These are phyloP conservation scores for Colletotrichum sansevieriae DNA, from an alignment of 2,329 filamentous ascomycete species.

Conservation along the genomic window DNA sequence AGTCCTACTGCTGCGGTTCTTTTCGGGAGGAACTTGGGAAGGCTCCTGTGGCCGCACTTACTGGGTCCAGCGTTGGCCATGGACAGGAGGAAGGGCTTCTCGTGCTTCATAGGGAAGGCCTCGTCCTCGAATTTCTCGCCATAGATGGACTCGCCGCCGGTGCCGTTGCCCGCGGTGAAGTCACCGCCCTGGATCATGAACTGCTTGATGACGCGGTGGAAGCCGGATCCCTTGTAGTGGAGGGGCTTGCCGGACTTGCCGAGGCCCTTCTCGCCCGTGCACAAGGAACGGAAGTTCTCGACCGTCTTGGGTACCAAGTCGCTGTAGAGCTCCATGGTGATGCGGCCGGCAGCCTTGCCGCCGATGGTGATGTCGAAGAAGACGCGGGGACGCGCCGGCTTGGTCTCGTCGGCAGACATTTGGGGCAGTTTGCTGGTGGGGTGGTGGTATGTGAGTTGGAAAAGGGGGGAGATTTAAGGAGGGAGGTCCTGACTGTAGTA, in stretches of 20 bases:
- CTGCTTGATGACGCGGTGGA: conserved; percentile 97
- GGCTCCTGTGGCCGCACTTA: conserved; percentile 55
- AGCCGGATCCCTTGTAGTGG: conserved; percentile 91
- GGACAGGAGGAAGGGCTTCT: conserved; percentile 91
- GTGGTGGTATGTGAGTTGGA: neutral
- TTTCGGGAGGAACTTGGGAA: neutral
- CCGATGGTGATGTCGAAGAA: conserved; percentile 95
- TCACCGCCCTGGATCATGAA: conserved; percentile 99
- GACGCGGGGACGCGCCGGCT: conserved; percentile 78
- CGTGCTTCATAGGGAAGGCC: conserved; percentile 93
- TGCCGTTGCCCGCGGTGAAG: conserved; percentile 95
- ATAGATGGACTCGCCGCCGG: conserved; percentile 97
- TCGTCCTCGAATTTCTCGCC: conserved; percentile 98
- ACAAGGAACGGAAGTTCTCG: conserved; percentile 95
- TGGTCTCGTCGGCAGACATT: conserved; percentile 44
- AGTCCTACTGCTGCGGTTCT: neutral
- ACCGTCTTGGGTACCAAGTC: conserved; percentile 91
- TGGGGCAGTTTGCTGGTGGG: neutral
- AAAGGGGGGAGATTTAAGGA: neutral
- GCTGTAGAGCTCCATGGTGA: conserved; percentile 86
- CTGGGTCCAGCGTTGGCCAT: conserved; percentile 98
- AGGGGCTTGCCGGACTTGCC: conserved; percentile 87
- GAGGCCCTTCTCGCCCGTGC: conserved; percentile 92
- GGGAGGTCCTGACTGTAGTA: neutral
- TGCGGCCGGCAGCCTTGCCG: conserved; percentile 77